Evolutionary conservation across 345 rosid species (phyloP), one percentile per base, ranked within the genome.

Genomic region (Salix koriyanagi): DNA sequence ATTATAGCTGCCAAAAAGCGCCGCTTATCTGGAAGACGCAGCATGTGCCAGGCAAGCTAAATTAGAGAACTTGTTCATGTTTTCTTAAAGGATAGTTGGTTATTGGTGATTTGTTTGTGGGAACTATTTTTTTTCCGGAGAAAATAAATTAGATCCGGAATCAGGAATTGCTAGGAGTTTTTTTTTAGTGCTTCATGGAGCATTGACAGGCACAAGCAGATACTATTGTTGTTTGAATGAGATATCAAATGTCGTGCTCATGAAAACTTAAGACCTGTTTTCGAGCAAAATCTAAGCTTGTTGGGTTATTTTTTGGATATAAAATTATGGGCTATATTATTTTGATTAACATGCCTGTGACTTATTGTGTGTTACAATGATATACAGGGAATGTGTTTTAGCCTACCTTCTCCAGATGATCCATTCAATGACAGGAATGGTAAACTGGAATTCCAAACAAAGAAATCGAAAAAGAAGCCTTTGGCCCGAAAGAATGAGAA

Each of bases 381-480:
- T 77, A 75, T 37, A 65, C 85, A 91, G 97, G 97, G 98, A 25
- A 93, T 96, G 99, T 96, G 98, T 77, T 96, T 89, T 83, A 91
- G 91, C 82, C 97, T 95, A 74, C 99, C 99, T 23, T 82, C 89
- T 46, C 88, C 39, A 10, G 91, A 92, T 56, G 90, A 93, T 81
- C 98, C 97, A 1, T 93, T 87, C 87, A 91, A 92, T 79, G 98
- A 96, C 12, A 83, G 76, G 36, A 75, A 75, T 25, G 87, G 85
- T 21, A 95, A 90, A 79, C 73, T 72, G 4, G 85, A 80, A 4
- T 56, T 73, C 2, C 61, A 58, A 21, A 72, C 42, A 73, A 88
- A 76, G 78, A 83, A 82, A 23, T 61, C 39, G 28, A 77, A 83
- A 62, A 85, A 81, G 73, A 37, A 21, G 61, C 26, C 41, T 56